phyloP scores from a whole-genome alignment of 768 basidiomycete species.

The Leccinum sublutescens region DNA sequence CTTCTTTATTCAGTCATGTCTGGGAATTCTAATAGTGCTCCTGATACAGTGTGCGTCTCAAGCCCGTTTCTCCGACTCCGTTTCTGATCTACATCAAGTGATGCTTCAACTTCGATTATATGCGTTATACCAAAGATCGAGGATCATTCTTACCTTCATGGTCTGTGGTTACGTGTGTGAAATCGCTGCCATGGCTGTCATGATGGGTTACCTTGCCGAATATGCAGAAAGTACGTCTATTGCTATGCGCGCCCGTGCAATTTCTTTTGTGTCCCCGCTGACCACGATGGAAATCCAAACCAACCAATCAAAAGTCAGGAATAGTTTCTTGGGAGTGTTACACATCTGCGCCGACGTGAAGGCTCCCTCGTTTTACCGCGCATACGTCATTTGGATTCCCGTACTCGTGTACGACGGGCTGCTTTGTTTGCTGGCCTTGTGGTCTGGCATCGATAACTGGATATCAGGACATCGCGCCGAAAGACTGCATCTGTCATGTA shows the following conservation, averaged over 20 bases:
- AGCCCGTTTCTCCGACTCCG: not conserved
- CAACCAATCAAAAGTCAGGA: not conserved
- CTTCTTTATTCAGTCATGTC: constrained; percentile 12
- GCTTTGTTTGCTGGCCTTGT: constrained; percentile 11
- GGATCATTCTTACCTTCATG: constrained; percentile 8
- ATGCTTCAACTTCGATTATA: constrained; percentile 19
- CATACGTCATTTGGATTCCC: constrained; percentile 11
- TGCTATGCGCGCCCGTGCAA: not conserved
- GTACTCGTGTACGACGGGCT: constrained; percentile 10
- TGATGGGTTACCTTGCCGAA: constrained; percentile 4
- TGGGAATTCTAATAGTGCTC: not conserved
- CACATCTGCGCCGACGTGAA: constrained; percentile 4
- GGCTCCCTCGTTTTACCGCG: not conserved
- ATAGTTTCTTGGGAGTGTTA: not conserved
- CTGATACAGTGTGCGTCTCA: constrained; percentile 10
- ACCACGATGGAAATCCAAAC: not conserved
- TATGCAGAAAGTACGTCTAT: constrained; percentile 3
- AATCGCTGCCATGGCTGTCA: constrained; percentile 6
- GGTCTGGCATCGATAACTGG: not conserved
- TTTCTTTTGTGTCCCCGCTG: not conserved
- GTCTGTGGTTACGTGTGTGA: constrained; percentile 8
- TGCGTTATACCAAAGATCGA: constrained; percentile 9
- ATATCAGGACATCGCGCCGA: not conserved
- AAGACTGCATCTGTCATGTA: not conserved
- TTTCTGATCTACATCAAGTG: constrained; percentile 3